These are phyloP conservation scores for Cnidoscolus chayamansa DNA, from an alignment of 441 rosid genomes.

Conservation along the genomic window DNA sequence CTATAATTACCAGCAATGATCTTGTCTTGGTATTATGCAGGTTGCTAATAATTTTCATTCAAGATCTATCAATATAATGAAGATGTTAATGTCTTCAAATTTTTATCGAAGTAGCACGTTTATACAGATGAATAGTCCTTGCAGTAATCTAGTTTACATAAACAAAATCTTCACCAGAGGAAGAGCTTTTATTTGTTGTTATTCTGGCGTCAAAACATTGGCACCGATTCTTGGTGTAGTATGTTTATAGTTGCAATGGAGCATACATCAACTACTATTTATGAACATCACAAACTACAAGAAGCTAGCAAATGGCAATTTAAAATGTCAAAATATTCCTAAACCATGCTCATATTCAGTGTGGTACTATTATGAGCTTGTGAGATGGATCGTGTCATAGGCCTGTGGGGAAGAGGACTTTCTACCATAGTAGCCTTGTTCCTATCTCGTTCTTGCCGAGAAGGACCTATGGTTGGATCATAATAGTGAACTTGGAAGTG, in stretches of 20 bases:
- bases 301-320: not conserved
- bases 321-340: not conserved
- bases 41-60: not conserved
- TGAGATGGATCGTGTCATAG: no score
- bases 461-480: no score
- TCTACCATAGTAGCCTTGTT: no score
- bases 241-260: not conserved
- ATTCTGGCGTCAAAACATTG: not conserved
- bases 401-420: no score
- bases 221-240: not conserved
- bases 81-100: not conserved
- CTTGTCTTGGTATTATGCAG: not conserved
- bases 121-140: not conserved
- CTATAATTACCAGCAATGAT: constrained; percentile 18
- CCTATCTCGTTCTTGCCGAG: no score
- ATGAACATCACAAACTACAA: not conserved
- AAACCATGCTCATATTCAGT: not conserved
- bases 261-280: not conserved
- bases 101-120: not conserved
- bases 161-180: not conserved
- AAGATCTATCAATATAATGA: not conserved
- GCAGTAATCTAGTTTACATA: not conserved
- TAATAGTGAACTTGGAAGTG: no score
- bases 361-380: no score
- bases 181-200: constrained; percentile 1